Base-by-base conservation (phyloP, 2,329 filamentous ascomycete species). In the Lachnellula suecica region DNA sequence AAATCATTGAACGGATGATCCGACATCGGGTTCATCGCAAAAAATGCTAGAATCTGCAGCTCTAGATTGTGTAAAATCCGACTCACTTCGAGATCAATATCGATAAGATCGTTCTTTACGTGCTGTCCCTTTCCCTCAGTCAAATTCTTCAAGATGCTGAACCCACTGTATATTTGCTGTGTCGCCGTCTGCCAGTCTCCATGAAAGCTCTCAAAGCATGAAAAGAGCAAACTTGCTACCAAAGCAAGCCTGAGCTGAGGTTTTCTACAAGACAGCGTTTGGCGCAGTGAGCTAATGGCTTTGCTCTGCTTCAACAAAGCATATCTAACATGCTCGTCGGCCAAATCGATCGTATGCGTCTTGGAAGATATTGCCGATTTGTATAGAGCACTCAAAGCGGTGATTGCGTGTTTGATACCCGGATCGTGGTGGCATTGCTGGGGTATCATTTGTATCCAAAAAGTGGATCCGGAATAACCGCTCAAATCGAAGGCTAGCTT, bases 131-230 rank as follows among this genome's bases (percentile, higher is more conserved):
- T 29, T 20, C 50, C 52, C 51, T 55, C 40, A 20, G 47, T 52
- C 43, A 44, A 17, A 48, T 37, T 34, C 35, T 53, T 53, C 42
- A 58, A 43, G 44, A 58, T 50, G 35, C 49, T 51, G 27, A 51
- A 42, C 24, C 56, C 52, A 40, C 56, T 53, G 44, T 49, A 53
- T 40, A 58, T 31, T 40, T 58, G 56, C 53, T 58, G 49, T 49
- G 53, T 47, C 22, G 53, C 56, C 29, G 56, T 56, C 50, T 58
- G 42, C 52, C 49, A 53, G 55, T 84, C 76, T 23, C 81, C 82
- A 27, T 83, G 77, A 58, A 85, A 84, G 2, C 81, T 84, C 66
- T 87, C 83, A 56, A 87, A 86, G 65, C 80, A 85, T 19, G 81
- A 78, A 46, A 87, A 71, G 41, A 87, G 70, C 43, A 87, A 78